Conservation (phyloP, 139 green algal species). For the Edaphochlamys debaryana region DNA sequence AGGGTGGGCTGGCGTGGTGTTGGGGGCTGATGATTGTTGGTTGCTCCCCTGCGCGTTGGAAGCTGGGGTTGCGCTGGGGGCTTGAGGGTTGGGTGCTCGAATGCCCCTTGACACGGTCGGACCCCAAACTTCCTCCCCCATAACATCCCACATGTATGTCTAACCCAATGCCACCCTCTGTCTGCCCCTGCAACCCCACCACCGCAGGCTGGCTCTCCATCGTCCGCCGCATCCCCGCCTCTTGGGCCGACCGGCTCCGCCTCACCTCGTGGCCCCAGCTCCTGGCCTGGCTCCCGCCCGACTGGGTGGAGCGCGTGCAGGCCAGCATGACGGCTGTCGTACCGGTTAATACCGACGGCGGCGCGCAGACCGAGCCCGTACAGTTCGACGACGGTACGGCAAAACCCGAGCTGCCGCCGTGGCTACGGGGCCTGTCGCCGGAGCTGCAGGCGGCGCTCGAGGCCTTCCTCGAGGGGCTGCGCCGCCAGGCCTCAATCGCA, state of each 20-base stretch:
- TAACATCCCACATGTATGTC: too few species aligned
- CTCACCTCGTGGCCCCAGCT: slow-evolving; percentile 28
- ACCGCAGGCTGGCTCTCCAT: slow-evolving; percentile 16
- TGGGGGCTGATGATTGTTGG: too few species aligned
- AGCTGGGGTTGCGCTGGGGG: too few species aligned
- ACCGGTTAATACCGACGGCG: too few species aligned
- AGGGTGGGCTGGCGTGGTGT: too few species aligned
- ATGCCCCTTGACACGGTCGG: background rate
- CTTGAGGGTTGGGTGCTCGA: background rate
- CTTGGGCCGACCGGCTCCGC: slow-evolving; percentile 22
- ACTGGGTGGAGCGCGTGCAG: slow-evolving; percentile 42
- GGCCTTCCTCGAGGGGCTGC: background rate
- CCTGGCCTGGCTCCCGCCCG: slow-evolving; percentile 22
- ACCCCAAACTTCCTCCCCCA: too few species aligned
- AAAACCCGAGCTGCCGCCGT: too few species aligned
- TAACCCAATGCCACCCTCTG: background rate
- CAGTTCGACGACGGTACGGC: too few species aligned
- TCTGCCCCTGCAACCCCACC: background rate
- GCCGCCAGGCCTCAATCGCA: too few species aligned
- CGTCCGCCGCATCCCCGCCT: background rate
- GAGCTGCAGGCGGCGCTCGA: background rate
- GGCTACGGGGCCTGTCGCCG: background rate
- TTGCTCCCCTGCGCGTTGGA: too few species aligned
- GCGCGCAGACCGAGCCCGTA: too few species aligned
- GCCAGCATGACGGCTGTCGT: background rate